Evolutionary conservation across 352 stramenopile genomes (phyloP), one percentile per base, ranked within the genome.

Genomic region (Phytophthora cryptogea): DNA sequence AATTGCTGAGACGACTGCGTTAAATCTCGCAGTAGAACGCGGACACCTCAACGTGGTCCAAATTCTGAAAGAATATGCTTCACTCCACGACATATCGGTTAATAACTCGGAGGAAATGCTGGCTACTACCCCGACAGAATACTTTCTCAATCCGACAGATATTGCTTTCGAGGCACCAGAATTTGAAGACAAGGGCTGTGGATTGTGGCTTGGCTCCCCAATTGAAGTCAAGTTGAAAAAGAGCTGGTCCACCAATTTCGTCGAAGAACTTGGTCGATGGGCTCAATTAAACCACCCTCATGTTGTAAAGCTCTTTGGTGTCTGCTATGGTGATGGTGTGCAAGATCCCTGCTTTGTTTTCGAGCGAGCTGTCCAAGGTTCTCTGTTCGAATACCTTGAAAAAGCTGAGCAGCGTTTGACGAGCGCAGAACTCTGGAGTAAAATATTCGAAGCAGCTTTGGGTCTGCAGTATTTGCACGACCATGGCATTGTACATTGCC

Each of bases 391-490:
- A 2, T 63, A 58, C 20, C 4, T 62, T 1, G 8, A 5, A 11
- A 14, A 8, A n/a, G 17, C 14, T 3, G 13, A 30, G 28, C 14
- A n/a, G 35, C 10, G n/a, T 2, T n/a, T 5, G 14, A 9, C 13
- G 35, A 39, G 6, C 7, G 20, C 20, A 23, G 20, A 23, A 23
- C 20, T 52, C 0, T 76, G 58, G 58, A 27, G 52, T 9, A 49
- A 53, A 0, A 6, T 78, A 10, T 60, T 66, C 14, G 37, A 74
- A 33, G 63, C 39, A 10, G 66, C 70, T 14, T 23, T 70, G 10
- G 66, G 66, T 4, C 40, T 76, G 9, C 49, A 70, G 8, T 73
- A 78, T 33, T 35, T 78, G 6, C 70, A 76, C 28, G 42, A 70
- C 6, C 50, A 52, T 0, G 46, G 52, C 11, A 47, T 71, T 3